phyloP scores from a whole-genome alignment of 129 eudicot genomes.

The Oenanthe sinensis region DNA sequence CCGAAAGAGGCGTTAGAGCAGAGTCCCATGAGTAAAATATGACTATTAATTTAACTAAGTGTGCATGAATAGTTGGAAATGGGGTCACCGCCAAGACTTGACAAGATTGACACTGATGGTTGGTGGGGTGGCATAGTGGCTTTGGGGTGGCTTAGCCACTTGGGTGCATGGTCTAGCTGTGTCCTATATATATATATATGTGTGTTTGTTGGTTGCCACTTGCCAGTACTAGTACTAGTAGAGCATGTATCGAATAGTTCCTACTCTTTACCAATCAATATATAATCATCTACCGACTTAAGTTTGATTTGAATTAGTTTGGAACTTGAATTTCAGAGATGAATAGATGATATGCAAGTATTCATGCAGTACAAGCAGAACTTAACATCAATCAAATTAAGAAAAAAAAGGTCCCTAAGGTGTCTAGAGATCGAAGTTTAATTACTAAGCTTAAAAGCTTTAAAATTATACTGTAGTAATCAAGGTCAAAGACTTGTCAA shows the following conservation, averaged over 20 bases:
- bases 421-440: not conserved
- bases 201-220: not conserved
- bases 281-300: not conserved
- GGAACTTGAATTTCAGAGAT: too few relatives aligned
- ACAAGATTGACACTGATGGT: not conserved
- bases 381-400: not conserved
- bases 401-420: not conserved
- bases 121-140: not conserved
- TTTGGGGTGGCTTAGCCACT: not conserved
- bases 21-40: not conserved
- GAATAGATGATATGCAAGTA: too few relatives aligned
- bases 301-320: too few relatives aligned
- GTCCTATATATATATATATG: too few relatives aligned
- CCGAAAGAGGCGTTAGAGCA: not conserved
- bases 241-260: not conserved
- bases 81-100: slow-evolving; percentile 1
- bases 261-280: not conserved
- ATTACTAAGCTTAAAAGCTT: not conserved
- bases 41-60: not conserved
- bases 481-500: not conserved
- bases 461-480: too few relatives aligned
- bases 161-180: slow-evolving; percentile 1
- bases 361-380: too few relatives aligned
- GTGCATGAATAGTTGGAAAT: not conserved
- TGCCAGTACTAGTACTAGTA: not conserved